Evolutionary conservation across 768 basidiomycete species (phyloP), one percentile per base, ranked within the genome.

Genomic region (Boletus rubroflammeus): DNA sequence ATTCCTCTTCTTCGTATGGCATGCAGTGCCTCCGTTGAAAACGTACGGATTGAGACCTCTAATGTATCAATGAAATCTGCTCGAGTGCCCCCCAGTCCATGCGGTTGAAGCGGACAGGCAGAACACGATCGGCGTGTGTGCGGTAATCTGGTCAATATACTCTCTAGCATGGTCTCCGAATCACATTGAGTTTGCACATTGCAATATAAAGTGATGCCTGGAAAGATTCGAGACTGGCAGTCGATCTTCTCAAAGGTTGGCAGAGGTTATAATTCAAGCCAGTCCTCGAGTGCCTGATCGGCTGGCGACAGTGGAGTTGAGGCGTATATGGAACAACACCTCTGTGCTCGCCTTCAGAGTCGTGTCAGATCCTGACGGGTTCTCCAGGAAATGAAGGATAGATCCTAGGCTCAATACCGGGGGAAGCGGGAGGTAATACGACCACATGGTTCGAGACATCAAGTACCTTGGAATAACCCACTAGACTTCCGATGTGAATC

Each of bases 241-340:
- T 36, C 35, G 36, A 34, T 47, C 55, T 35, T 40, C n/a, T 28
- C 35, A 5, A n/a, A 23, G n/a, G 47, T n/a, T 26, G 46, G 35
- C 42, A 19, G 19, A 35, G 14, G 11, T 29, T 6, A 34, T 34
- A 31, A 25, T 19, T n/a, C 23, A 19, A 36, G 19, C 54, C 29
- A 25, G 23, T 14, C 55, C 39, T 43, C 56, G 34, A 29, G 52
- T 43, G 7, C 39, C 15, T 35, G 50, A 51, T 50, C 47, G 19
- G 21, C 17, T 29, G 29, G 31, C 9, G 21, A 40, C 17, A 19
- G 46, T 39, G 17, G 35, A 36, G 50, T 15, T 9, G 32, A 32
- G n/a, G 10, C 15, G 11, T 53, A 13, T 28, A 17, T 19, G n/a
- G 17, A 28, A 19, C 43, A 13, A 45, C 8, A 4, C 32, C 5